Percentiles rank a stretch among this genome's conserved stretches.
phyloP scores from a whole-genome alignment of 306 rosid species.

The Hylodesmum podocarpum region DNA sequence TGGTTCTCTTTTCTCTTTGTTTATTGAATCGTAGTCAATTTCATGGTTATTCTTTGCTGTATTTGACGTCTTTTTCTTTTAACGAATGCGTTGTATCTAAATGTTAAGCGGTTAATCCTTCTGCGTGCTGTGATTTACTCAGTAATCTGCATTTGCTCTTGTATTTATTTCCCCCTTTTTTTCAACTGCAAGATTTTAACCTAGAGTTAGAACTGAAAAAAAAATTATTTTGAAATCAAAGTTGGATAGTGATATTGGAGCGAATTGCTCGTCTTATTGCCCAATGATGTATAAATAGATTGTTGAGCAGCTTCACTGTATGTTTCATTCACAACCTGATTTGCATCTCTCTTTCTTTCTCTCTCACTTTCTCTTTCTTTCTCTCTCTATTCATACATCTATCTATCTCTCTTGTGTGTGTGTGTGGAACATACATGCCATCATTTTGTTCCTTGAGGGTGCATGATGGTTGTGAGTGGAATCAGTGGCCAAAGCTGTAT shows the following conservation, averaged over 20 bases:
- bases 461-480: constrained; percentile 22
- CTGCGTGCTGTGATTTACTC: background rate
- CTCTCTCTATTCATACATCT: background rate
- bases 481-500: background rate
- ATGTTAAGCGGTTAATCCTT: background rate
- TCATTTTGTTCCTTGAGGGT: background rate
- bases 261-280: background rate
- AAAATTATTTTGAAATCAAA: background rate
- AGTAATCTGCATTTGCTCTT: background rate
- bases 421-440: background rate
- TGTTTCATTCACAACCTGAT: constrained; percentile 13
- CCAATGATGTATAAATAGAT: constrained; percentile 27
- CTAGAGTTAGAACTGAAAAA: background rate
- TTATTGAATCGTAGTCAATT: background rate
- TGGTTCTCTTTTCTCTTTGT: background rate
- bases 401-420: background rate
- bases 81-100: background rate
- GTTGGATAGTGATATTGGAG: background rate
- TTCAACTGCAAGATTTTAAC: background rate
- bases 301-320: constrained; percentile 5
- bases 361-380: background rate
- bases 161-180: background rate
- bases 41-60: background rate
- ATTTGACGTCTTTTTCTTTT: background rate
- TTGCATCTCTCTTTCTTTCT: constrained; percentile 1